Evolutionary conservation across 2,329 filamentous ascomycete species (phyloP).

Genomic region (Talaromyces sp.): DNA sequence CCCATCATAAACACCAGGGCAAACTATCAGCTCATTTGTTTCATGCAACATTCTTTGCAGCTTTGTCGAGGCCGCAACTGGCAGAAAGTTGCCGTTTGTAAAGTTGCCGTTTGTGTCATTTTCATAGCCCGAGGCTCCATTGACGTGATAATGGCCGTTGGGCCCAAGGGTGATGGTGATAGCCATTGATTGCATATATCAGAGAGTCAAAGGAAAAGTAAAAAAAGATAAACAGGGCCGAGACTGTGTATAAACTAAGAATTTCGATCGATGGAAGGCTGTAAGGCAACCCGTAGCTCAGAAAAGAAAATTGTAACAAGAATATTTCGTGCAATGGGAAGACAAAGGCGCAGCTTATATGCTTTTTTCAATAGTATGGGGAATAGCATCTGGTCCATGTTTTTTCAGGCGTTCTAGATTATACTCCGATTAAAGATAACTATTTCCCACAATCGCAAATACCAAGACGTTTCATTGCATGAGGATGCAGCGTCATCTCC

Average conservation of each 20-base stretch:
- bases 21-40: conserved; percentile 32
- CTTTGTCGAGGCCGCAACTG: conserved; percentile 6
- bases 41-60: conserved; percentile 8
- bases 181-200: conserved; percentile 2
- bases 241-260: neutral
- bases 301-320: neutral
- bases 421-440: neutral
- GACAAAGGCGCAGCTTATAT: neutral
- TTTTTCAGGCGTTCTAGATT: neutral
- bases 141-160: conserved; percentile 9
- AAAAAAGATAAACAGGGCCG: neutral
- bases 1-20: conserved; percentile 49
- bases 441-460: neutral
- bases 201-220: neutral
- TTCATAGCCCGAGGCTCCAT: neutral
- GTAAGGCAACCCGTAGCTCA: neutral
- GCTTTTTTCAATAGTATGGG: neutral
- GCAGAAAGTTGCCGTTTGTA: neutral
- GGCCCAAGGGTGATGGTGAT: conserved; percentile 6
- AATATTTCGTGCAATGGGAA: neutral
- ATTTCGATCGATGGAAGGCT: neutral
- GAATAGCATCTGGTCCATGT: neutral
- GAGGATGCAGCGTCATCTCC: neutral
- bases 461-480: neutral
- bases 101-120: neutral